Base-by-base conservation (phyloP, 176 grass and related monocot genomes). In the Triticum turgidum region DNA sequence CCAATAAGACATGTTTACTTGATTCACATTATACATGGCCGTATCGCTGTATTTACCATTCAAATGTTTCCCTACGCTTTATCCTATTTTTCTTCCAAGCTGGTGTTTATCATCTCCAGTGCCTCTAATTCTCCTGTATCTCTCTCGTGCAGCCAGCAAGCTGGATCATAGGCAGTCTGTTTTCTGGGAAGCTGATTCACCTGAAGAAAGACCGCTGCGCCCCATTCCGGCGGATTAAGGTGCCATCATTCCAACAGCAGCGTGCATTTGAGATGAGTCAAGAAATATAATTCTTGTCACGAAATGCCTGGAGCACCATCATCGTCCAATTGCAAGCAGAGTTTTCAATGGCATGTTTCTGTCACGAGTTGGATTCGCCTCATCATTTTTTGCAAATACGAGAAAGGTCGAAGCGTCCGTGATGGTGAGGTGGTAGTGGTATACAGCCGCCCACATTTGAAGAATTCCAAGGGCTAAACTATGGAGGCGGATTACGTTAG, bases 131-230 rank as follows among this genome's bases (percentile, higher is more conserved):
- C 54, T 59, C 25, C 77, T 82, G 39, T 52, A 58, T 77, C 15
- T 77, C 71, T 47, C 24, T 68, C 39, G 69, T 88, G 75, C 88
- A 98, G 96, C 84, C 93, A 52, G 91, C 92, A 77, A 94, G 88
- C 85, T 94, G 91, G 93, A 91, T 98, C 62, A 82, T 91, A 75
- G 82, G 88, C 59, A 91, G 89, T 51, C 87, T 98, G 45, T 92
- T 84, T 82, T 87, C 83, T 24, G 93, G 90, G 30, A 89, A 95
- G 81, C 78, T 94, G 64, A 63, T 89, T 88, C 89, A 86, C 87
- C 81, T 94, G 68, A 95, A 95, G 88, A 93, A 89, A 83, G 86
- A 94, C 21, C 75, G 66, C 1, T 86, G 82, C 22, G 87, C 86
- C 69, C 80, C 63, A 15, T 92, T 98, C 9, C 86, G 65, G 41